phyloP scores from a whole-genome alignment of 192 early-diverging fungal species.

The Entomortierella parvispora region DNA sequence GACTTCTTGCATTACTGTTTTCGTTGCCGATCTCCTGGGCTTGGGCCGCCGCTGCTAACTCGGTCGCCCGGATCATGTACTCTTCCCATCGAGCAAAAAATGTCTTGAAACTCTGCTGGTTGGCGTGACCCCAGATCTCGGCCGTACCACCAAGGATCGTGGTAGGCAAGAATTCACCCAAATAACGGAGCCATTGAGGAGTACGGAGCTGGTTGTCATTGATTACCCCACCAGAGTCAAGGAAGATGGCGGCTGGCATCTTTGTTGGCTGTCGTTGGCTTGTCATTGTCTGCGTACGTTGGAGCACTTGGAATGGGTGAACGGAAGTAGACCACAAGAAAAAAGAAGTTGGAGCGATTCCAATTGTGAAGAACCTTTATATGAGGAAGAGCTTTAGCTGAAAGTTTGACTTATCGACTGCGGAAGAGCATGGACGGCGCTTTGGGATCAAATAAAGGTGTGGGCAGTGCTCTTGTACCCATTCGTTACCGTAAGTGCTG shows the following conservation, averaged over 20 bases:
- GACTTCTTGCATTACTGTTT: background rate
- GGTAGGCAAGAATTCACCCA: slow-evolving; percentile 34
- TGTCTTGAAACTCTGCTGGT: slow-evolving; percentile 13
- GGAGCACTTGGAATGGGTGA: too few species aligned
- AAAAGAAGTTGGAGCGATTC: background rate
- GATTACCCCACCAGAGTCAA: slow-evolving; percentile 45
- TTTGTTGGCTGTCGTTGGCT: slow-evolving; percentile 21
- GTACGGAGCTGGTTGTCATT: slow-evolving; percentile 37
- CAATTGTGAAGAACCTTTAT: background rate
- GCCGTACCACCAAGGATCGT: slow-evolving; percentile 24
- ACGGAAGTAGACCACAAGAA: too few species aligned
- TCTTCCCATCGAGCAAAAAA: slow-evolving; percentile 40
- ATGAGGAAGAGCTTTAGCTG: background rate
- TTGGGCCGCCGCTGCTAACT: slow-evolving; percentile 13
- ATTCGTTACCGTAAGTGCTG: too few species aligned
- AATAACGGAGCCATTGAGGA: slow-evolving; percentile 37
- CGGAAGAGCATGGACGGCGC: too few species aligned
- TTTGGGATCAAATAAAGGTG: too few species aligned
- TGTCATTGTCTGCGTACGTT: too few species aligned
- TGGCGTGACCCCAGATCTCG: slow-evolving; percentile 30
- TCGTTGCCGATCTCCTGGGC: background rate
- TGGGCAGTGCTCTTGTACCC: too few species aligned
- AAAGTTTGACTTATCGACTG: too few species aligned
- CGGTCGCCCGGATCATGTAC: slow-evolving; percentile 29
- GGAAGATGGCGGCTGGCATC: slow-evolving; percentile 36